Evolutionary conservation across 2,329 filamentous ascomycete species (phyloP).

Genomic region (Didymella pinodella): DNA sequence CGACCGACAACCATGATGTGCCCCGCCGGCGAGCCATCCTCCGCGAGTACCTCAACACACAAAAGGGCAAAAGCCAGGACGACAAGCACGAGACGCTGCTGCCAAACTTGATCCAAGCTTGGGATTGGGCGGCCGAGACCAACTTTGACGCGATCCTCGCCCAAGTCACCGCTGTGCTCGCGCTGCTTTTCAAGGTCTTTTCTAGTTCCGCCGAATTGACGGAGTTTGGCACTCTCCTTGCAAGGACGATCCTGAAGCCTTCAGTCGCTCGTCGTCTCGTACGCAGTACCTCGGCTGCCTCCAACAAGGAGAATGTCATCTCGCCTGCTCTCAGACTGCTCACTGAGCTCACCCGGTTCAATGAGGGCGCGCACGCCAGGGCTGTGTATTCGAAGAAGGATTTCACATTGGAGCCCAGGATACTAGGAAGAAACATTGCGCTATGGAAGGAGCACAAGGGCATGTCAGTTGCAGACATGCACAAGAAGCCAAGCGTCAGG

Average conservation of each 20-base stretch:
- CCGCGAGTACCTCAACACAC: constrained; percentile 71
- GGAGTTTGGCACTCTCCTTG: constrained; percentile 77
- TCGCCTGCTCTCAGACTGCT: constrained; percentile 87
- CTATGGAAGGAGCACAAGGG: constrained; percentile 63
- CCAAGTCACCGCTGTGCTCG: constrained; percentile 79
- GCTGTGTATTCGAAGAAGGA: constrained; percentile 79
- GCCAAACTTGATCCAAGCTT: constrained; percentile 82
- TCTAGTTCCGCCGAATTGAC: constrained; percentile 77
- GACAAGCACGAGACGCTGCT: constrained; percentile 72
- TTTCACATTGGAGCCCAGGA: constrained; percentile 74
- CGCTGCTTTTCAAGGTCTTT: constrained; percentile 79
- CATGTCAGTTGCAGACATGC: constrained; percentile 67
- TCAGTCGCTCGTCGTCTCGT: constrained; percentile 82
- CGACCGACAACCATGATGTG: constrained; percentile 59
- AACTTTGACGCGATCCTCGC: constrained; percentile 85
- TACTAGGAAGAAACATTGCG: constrained; percentile 80
- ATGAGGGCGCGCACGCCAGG: constrained; percentile 82
- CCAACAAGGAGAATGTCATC: constrained; percentile 85
- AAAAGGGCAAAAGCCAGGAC: constrained; percentile 58
- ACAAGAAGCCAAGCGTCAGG: constrained; percentile 77
- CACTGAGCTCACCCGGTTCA: constrained; percentile 83
- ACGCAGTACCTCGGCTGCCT: constrained; percentile 78
- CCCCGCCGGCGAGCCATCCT: constrained; percentile 66
- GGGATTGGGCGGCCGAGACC: constrained; percentile 81
- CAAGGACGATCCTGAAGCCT: constrained; percentile 81